These are phyloP conservation scores for Schizochytrium sp. DNA, from an alignment of 108 stramenopile species.

Conservation along the genomic window DNA sequence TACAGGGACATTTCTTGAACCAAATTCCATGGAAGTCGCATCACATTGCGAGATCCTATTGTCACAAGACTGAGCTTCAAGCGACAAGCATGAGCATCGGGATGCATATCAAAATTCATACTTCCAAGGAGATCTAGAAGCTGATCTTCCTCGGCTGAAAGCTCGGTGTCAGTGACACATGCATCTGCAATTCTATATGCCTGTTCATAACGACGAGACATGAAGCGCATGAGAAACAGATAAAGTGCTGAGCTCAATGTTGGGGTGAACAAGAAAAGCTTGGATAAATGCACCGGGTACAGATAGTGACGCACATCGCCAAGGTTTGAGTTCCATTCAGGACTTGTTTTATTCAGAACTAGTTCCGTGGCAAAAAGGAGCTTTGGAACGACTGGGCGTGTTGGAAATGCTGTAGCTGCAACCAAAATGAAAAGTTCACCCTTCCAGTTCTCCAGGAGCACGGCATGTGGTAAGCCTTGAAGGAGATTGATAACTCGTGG, in stretches of 20 bases:
- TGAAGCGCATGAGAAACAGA: constrained; percentile 94
- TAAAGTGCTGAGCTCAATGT: constrained; percentile 95
- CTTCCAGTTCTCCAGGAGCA: constrained; percentile 92
- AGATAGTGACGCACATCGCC: constrained; percentile 95
- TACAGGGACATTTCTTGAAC: constrained; percentile 70
- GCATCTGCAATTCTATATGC: constrained; percentile 95
- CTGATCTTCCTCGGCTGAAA: constrained; percentile 87
- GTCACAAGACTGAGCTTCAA: constrained; percentile 87
- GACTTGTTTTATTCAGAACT: constrained; percentile 88
- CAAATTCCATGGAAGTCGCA: constrained; percentile 69
- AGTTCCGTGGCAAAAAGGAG: constrained; percentile 87
- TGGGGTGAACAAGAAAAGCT: constrained; percentile 88
- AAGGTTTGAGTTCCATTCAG: constrained; percentile 95
- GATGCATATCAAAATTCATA: constrained; percentile 82
- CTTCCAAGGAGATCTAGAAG: constrained; percentile 69
- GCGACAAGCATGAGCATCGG: constrained; percentile 94
- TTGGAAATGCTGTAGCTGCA: constrained; percentile 90
- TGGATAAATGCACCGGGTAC: constrained; percentile 94
- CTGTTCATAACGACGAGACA: constrained; percentile 92
- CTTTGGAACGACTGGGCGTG: constrained; percentile 85
- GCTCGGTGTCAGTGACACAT: constrained; percentile 92
- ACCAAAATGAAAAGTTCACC: constrained; percentile 94
- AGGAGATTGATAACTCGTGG: constrained; percentile 84
- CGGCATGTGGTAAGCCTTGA: constrained; percentile 86
- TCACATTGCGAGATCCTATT: constrained; percentile 31